Evolutionary conservation across 306 rosid genomes (phyloP).

Genomic region (Fragaria nilgerrensis): DNA sequence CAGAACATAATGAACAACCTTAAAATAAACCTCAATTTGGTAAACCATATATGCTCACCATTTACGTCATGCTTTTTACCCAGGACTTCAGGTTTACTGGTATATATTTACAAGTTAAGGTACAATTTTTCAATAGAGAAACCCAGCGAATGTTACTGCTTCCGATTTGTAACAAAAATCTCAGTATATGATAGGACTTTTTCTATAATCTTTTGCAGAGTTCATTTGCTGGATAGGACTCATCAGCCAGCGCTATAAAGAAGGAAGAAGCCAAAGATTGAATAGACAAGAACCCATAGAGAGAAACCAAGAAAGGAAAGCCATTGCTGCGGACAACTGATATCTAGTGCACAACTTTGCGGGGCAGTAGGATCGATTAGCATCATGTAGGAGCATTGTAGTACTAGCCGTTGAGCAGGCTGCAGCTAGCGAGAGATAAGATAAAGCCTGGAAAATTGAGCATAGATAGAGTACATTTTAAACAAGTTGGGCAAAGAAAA

Average conservation of each 20-base stretch:
- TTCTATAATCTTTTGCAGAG: conserved; percentile 27
- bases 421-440: conserved; percentile 69
- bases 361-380: conserved; percentile 43
- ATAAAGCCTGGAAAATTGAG: conserved; percentile 53
- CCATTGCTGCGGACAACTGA: conserved; percentile 82
- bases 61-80: background rate
- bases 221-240: conserved; percentile 23
- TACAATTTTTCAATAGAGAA: background rate
- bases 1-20: background rate
- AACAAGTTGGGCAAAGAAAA: conserved; percentile 3
- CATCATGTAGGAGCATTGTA: conserved; percentile 44
- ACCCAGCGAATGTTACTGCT: conserved; percentile 12
- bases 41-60: background rate
- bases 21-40: background rate
- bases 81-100: background rate
- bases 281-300: conserved; percentile 62
- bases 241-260: conserved; percentile 36
- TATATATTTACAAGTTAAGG: background rate
- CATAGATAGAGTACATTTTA: background rate
- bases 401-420: conserved; percentile 81
- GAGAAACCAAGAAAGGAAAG: conserved; percentile 88
- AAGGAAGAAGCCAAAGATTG: conserved; percentile 80
- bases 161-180: conserved; percentile 5
- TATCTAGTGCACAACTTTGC: conserved; percentile 61
- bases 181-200: conserved; percentile 15